Evolutionary conservation across 2,329 filamentous ascomycete genomes (phyloP).

Genomic region (Sporothrix dimorphospora): DNA sequence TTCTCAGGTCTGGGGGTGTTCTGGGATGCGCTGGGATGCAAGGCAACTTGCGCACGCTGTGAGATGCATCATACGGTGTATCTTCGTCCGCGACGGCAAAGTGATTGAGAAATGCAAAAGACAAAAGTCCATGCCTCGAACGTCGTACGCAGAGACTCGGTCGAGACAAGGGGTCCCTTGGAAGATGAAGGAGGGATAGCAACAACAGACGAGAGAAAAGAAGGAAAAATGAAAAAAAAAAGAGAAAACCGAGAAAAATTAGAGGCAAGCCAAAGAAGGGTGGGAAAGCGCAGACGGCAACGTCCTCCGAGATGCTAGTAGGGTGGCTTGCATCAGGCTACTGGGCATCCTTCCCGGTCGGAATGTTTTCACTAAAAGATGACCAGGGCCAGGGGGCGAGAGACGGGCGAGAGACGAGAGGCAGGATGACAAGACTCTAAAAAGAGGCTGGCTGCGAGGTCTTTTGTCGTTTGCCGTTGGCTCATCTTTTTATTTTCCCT

Average conservation of each 20-base stretch:
- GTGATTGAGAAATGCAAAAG: not conserved
- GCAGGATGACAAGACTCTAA: not conserved
- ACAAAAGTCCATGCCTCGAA: not conserved
- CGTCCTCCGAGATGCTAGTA: constrained; percentile 1
- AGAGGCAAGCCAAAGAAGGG: not conserved
- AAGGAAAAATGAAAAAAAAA: not conserved
- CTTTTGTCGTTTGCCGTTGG: not conserved
- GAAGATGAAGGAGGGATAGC: not conserved
- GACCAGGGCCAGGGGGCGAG: constrained; percentile 3
- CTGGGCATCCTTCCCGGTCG: constrained; percentile 9
- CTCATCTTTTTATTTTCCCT: not conserved
- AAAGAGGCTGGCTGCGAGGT: constrained; percentile 1
- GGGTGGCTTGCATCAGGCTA: constrained; percentile 17
- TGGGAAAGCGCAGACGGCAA: not conserved
- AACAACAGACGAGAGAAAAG: not conserved
- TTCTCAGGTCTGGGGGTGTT: not conserved
- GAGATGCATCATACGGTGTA: not conserved
- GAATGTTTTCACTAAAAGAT: not conserved
- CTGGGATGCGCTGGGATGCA: not conserved
- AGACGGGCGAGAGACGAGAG: too few species aligned
- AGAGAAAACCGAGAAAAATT: not conserved
- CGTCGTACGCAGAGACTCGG: not conserved
- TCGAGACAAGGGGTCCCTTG: not conserved
- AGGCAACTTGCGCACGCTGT: not conserved
- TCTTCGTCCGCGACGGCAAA: not conserved